Evolutionary conservation across 805 yeast species (phyloP), one percentile per base, ranked within the genome.

Genomic region (Candida sphagnicola): DNA sequence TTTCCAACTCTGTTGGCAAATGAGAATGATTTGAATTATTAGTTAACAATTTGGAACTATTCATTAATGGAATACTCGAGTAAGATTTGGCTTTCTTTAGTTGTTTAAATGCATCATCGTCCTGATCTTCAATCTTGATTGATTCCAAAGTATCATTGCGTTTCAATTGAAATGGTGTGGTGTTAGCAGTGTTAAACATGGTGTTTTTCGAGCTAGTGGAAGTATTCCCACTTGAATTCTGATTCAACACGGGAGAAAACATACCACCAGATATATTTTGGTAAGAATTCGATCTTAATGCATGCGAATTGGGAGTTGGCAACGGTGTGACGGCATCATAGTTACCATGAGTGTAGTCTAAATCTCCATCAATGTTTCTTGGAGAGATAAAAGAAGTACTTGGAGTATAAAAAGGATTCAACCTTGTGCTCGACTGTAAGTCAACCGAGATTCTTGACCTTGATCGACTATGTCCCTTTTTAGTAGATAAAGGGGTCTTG

Each of bases 41-140:
- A 11, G 15, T n/a, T 11, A 16, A 24, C 28, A 15, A 13, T 33
- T 12, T 19, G 6, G 19, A 6, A 18, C 11, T 10, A 31, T 31
- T 31, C 10, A 8, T 17, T 5, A 16, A 12, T 8, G 32, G 28
- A 17, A 53, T 38, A 35, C 39, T 46, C 11, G 50, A 46, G 35
- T 47, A 60, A 5, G 67, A 59, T 45, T 62, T 64, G 10, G 70
- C 70, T 43, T 64, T 58, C 32, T 57, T 53, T 40, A 68, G 50
- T 40, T 65, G 69, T 43, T 62, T 62, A 41, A 68, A 57, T 0
- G 74, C 73, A 49, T 68, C 72, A 44, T 67, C 66, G 34, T 67
- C 71, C 38, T 65, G 68, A 36, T 59, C 65, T 43, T 65, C 71
- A 41, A 61, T 54, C 18, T 53, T 51, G 31, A 63, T 56, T 2